Evolutionary conservation across 345 rosid genomes (phyloP).

Genomic region (Capsella bursapastoris): DNA sequence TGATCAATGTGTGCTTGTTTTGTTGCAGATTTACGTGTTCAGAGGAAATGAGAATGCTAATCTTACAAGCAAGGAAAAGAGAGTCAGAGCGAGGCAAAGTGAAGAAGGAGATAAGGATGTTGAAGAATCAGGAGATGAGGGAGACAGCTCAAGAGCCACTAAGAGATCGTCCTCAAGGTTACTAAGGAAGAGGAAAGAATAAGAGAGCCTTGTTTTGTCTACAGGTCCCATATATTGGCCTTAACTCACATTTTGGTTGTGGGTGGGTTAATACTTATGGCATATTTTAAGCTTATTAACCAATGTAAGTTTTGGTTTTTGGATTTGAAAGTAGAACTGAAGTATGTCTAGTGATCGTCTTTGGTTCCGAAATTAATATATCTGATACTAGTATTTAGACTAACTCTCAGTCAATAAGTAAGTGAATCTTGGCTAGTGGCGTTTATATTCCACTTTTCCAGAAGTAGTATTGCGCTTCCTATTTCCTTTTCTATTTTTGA

Average conservation of each 20-base stretch:
- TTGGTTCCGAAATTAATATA: not conserved
- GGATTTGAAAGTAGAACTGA: not conserved
- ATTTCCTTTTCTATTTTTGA: not conserved
- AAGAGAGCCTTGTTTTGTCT: conserved; percentile 1
- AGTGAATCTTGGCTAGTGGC: not conserved
- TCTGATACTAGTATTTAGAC: not conserved
- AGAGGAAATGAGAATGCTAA: conserved; percentile 19
- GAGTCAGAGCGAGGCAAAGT: not conserved
- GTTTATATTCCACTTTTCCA: not conserved
- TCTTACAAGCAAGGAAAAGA: conserved; percentile 10
- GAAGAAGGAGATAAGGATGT: conserved; percentile 21
- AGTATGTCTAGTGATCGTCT: not conserved
- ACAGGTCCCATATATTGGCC: not conserved
- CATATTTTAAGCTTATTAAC: not conserved
- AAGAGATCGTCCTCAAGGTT: conserved; percentile 25
- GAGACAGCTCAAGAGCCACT: not conserved
- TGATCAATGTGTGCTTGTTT: not conserved
- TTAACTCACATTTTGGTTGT: not conserved
- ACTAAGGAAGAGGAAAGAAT: conserved; percentile 16
- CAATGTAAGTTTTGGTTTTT: not conserved
- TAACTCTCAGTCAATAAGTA: not conserved
- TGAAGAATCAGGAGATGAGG: conserved; percentile 15
- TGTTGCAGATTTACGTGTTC: conserved; percentile 30
- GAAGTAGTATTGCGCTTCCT: not conserved
- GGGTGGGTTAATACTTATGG: not conserved